Percentiles rank a stretch among this genome's conserved stretches.
Conservation (phyloP, 192 early-diverging fungal species). For the Cetraspora pellucida region DNA sequence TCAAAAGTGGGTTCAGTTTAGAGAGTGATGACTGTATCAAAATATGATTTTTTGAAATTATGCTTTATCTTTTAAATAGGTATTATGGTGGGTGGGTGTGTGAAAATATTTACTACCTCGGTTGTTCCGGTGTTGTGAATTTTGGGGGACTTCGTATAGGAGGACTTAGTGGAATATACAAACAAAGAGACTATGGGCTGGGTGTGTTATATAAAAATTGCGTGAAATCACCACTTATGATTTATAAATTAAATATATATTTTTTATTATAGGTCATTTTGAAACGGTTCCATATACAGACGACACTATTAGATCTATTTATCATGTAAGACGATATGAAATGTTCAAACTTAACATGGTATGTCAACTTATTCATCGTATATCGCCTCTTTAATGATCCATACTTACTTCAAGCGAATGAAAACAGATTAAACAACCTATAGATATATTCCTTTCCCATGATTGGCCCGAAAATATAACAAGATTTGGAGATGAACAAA, state of each 20-base stretch:
- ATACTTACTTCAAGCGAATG: neutral
- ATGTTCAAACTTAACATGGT: constrained; percentile 62
- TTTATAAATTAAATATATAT: neutral
- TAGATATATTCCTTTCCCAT: constrained; percentile 93
- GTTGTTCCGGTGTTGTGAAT: constrained; percentile 81
- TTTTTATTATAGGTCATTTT: constrained; percentile 57
- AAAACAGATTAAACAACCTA: constrained; percentile 62
- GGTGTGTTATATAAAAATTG: constrained; percentile 30
- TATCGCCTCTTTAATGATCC: neutral
- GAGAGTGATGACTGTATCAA: too few species aligned
- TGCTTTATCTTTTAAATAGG: constrained; percentile 37
- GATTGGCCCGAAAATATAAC: constrained; percentile 95
- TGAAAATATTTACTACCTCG: constrained; percentile 92
- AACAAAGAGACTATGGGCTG: constrained; percentile 58
- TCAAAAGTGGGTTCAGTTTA: too few species aligned
- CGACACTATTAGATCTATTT: constrained; percentile 67
- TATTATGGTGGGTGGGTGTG: constrained; percentile 95
- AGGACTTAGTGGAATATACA: constrained; percentile 93
- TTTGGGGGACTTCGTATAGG: constrained; percentile 90
- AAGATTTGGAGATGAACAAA: constrained; percentile 67
- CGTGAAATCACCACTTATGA: neutral
- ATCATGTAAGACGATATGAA: constrained; percentile 88
- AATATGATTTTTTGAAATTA: too few species aligned
- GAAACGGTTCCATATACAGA: constrained; percentile 80
- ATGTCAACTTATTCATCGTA: neutral